Conservation (phyloP, 2,329 filamentous ascomycete genomes). For the Escovopsis weberi region DNA sequence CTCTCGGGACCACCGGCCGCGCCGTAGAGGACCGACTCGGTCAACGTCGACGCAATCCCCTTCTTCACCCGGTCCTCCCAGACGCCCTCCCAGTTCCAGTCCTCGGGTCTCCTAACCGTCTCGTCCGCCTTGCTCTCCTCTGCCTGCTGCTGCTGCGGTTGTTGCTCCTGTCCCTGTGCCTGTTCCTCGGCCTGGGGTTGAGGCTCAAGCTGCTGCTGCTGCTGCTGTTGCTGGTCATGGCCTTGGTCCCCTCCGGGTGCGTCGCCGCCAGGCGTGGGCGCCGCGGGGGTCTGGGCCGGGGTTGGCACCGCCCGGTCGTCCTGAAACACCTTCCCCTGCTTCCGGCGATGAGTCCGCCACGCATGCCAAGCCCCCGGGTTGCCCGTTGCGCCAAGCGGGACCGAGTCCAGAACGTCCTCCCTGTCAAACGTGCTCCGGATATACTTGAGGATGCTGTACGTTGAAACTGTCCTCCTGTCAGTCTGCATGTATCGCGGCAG, state of each 20-base stretch:
- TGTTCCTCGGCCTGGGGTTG: background rate
- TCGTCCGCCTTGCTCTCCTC: background rate
- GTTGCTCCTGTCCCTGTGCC: background rate
- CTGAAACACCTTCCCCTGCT: slow-evolving; percentile 14
- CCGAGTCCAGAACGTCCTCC: slow-evolving; percentile 57
- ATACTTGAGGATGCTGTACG: slow-evolving; percentile 62
- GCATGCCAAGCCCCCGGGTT: slow-evolving; percentile 91
- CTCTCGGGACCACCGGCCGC: slow-evolving; percentile 49
- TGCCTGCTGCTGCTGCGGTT: background rate
- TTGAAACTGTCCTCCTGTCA: slow-evolving; percentile 32
- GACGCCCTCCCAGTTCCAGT: slow-evolving; percentile 97
- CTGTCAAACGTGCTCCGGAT: slow-evolving; percentile 72
- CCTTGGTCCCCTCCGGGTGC: background rate
- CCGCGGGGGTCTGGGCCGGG: too few species aligned
- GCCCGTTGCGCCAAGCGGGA: slow-evolving; percentile 70
- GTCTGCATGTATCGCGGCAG: slow-evolving; percentile 27
- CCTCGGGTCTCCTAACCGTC: slow-evolving; percentile 38
- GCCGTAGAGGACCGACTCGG: slow-evolving; percentile 68
- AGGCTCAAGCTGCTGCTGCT: too few species aligned
- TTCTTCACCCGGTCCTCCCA: slow-evolving; percentile 84
- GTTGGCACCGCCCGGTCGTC: background rate
- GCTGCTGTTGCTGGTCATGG: slow-evolving; percentile 5
- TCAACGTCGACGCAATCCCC: slow-evolving; percentile 60
- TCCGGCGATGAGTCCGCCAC: slow-evolving; percentile 58
- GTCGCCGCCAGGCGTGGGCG: background rate